phyloP scores from a whole-genome alignment of 2,329 filamentous ascomycete genomes.

The Aspergillus persii region DNA sequence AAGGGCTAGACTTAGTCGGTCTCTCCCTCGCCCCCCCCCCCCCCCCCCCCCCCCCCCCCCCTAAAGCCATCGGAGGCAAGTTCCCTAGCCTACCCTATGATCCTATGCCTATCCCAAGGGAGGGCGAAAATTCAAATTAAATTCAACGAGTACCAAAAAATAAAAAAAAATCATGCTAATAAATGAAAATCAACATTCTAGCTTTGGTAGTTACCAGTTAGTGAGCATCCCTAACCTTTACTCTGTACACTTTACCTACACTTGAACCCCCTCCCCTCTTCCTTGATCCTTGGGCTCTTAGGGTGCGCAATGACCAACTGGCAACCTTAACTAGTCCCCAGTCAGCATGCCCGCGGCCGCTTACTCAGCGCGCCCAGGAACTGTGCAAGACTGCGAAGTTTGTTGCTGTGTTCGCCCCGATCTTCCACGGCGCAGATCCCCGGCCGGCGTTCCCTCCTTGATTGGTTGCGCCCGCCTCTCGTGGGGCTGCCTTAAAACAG shows the following conservation, averaged over 20 bases:
- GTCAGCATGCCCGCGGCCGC: background rate
- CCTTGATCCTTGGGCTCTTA: background rate
- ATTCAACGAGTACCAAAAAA: background rate
- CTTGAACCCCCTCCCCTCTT: conserved; percentile 2
- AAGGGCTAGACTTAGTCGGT: conserved; percentile 14
- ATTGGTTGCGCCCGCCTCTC: conserved; percentile 8
- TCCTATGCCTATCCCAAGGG: background rate
- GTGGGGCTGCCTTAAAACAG: conserved; percentile 20
- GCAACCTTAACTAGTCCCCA: background rate
- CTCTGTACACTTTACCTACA: background rate
- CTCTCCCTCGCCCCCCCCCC: background rate
- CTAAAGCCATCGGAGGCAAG: background rate
- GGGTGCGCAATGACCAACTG: background rate
- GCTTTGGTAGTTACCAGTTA: too few species aligned
- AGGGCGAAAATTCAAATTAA: background rate
- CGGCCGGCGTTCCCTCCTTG: background rate
- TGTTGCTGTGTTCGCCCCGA: conserved; percentile 7
- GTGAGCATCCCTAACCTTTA: background rate
- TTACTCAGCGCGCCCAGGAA: conserved; percentile 18
- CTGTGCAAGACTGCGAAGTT: conserved; percentile 11
- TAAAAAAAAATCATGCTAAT: background rate
- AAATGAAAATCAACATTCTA: too few species aligned
- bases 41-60: too few species aligned
- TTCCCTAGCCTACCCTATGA: background rate
- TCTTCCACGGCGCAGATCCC: conserved; percentile 19